Evolutionary conservation across 805 yeast genomes (phyloP), one percentile per base, ranked within the genome.

Genomic region (Lipomyces mesembrius): DNA sequence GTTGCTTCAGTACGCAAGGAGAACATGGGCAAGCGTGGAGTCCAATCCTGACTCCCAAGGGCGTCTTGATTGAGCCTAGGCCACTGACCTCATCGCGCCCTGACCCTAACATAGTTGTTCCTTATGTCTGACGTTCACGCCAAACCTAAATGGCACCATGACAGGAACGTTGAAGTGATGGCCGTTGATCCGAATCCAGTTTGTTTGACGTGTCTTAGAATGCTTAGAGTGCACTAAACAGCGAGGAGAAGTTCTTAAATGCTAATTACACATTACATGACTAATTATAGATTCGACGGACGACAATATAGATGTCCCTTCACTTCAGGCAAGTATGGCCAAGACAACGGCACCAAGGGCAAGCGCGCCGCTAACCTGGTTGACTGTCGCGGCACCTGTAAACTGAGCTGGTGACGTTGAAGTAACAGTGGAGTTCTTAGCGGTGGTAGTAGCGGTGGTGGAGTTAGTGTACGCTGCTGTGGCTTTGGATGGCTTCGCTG

Each of bases 361-460:
- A 12, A 52, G 55, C 34, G 29, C 55, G 8, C 55, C 55, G n/a
- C 55, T 52, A 22, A 52, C 34, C 55, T 52, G 29, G 55, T 29
- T 52, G 25, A 52, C 27, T 29, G 55, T 22, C 7, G 55, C 55
- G 29, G 55, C 55, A 25, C 55, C 55, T 3, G 55, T 52, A 22
- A 52, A 52, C 32, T 52, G 32, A 12, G 55, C 34, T 5, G 55
- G 55, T 29, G 55, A 3, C 2, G 55, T 52, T 29, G 55, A 20
- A 25, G 55, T 52, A 25, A n/a, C 34, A 29, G 55, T 12, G n/a
- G 34, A 52, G 55, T 52, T 52, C 34, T 7, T 52, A 5, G 27
- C n/a, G 14, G 53, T 49, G 53, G 53, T 20, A 11, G 53, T 6
- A 11, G 22, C 14, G 20, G 49, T 43, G 9, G 49, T 2, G 20